Evolutionary conservation across 176 grass and related monocot genomes (phyloP).

Genomic region (Oryza punctata): DNA sequence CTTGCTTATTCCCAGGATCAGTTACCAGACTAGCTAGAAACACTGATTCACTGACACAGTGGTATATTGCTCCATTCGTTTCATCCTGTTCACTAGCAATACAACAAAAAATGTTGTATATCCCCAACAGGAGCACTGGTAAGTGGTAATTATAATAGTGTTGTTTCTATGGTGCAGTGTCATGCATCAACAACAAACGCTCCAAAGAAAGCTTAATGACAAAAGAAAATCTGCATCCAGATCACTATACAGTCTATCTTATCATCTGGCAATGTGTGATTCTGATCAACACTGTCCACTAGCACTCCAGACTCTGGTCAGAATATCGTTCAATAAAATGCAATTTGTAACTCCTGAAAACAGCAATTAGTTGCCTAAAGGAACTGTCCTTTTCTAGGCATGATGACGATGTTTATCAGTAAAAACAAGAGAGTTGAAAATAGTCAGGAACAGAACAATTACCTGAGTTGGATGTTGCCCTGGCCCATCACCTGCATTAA

Average conservation of each 20-base stretch:
- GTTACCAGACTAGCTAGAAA: slow-evolving; percentile 8
- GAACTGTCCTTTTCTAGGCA: not conserved
- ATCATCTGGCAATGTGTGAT: not conserved
- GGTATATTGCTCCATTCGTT: not conserved
- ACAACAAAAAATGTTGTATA: not conserved
- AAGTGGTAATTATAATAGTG: not conserved
- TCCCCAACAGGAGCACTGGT: not conserved
- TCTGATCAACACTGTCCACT: slow-evolving; percentile 8
- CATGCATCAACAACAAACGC: not conserved
- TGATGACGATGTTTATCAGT: not conserved
- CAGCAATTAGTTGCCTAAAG: not conserved
- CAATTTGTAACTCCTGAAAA: slow-evolving; percentile 13
- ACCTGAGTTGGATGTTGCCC: slow-evolving; percentile 92
- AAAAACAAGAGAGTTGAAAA: not conserved
- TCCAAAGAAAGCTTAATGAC: not conserved
- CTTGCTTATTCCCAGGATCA: not conserved
- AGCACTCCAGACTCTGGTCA: not conserved
- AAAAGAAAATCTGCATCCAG: not conserved
- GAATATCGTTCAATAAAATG: slow-evolving; percentile 7
- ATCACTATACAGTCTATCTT: not conserved
- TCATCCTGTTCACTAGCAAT: not conserved
- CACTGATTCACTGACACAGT: not conserved
- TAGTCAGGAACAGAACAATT: slow-evolving; percentile 28
- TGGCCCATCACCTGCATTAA: slow-evolving; percentile 89
- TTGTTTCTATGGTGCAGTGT: not conserved